A percentile compares a stretch with the other conserved stretches of the same genome.
Evolutionary conservation across 2,329 filamentous ascomycete genomes (phyloP).

Genomic region (Cercospora berteroae): DNA sequence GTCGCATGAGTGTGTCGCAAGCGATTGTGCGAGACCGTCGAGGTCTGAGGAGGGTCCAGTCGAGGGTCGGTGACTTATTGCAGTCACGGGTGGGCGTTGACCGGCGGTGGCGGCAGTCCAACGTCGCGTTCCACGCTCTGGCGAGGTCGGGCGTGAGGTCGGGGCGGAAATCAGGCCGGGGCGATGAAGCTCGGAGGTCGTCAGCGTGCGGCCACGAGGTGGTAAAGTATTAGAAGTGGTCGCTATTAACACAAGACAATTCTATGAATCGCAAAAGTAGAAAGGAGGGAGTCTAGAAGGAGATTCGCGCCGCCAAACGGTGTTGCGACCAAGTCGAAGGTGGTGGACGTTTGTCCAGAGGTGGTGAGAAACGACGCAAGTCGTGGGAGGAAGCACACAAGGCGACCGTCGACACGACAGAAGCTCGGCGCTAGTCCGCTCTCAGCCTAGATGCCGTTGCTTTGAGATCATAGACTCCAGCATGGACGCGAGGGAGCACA

Average conservation of each 20-base stretch:
- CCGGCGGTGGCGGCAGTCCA: constrained; percentile 2
- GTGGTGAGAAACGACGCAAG: constrained; percentile 14
- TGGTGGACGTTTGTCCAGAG: constrained; percentile 19
- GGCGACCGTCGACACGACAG: constrained; percentile 15
- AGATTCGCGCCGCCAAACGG: constrained; percentile 2
- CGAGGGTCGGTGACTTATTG: constrained; percentile 3
- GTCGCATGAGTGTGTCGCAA: constrained; percentile 25
- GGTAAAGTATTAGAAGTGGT: constrained; percentile 17
- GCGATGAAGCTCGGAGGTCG: constrained; percentile 14
- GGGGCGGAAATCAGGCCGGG: constrained; percentile 22
- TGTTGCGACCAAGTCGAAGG: constrained; percentile 16
- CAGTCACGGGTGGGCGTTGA: background rate
- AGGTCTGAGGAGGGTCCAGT: constrained; percentile 9
- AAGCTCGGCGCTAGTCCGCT: background rate
- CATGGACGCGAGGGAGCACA: constrained; percentile 3
- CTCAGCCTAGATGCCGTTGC: background rate
- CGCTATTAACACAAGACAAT: constrained; percentile 29
- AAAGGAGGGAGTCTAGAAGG: constrained; percentile 16
- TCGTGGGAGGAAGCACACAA: constrained; percentile 16
- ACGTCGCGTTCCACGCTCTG: constrained; percentile 12
- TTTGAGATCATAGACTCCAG: background rate
- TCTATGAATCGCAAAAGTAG: constrained; percentile 18
- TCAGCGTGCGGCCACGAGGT: constrained; percentile 6
- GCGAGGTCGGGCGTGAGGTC: constrained; percentile 3
- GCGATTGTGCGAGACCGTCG: constrained; percentile 8